phyloP scores from a whole-genome alignment of 805 yeast genomes.

The Starmerella bacillaris region DNA sequence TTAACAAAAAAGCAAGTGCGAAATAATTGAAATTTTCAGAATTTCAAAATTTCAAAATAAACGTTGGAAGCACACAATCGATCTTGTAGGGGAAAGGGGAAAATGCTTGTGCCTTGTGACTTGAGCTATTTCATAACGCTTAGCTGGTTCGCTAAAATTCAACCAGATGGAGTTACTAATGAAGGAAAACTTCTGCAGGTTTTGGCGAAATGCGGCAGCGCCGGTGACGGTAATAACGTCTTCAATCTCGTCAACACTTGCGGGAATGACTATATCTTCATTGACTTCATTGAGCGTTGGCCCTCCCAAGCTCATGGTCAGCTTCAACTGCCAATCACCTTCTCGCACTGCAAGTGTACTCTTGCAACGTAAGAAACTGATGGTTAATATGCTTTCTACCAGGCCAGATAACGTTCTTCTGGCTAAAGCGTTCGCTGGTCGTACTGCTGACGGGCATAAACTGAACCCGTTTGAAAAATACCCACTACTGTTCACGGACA shows the following conservation, averaged over 20 bases:
- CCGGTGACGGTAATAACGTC: constrained; percentile 46
- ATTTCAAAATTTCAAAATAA: not conserved
- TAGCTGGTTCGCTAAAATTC: too few relatives aligned
- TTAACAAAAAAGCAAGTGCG: not conserved
- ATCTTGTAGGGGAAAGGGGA: not conserved
- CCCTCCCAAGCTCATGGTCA: constrained; percentile 54
- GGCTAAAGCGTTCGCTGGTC: constrained; percentile 48
- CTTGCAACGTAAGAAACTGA: constrained; percentile 35
- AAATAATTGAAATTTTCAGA: not conserved
- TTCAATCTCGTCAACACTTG: constrained; percentile 26
- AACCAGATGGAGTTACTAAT: constrained; percentile 1
- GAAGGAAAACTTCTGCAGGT: constrained; percentile 6
- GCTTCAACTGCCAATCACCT: constrained; percentile 75
- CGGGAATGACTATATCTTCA: constrained; percentile 73
- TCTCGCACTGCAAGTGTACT: constrained; percentile 57
- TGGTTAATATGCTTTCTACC: constrained; percentile 62
- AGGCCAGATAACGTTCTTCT: constrained; percentile 34
- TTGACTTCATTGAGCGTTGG: constrained; percentile 63
- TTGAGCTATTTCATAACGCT: not conserved
- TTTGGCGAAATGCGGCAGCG: constrained; percentile 29
- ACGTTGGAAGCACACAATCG: not conserved
- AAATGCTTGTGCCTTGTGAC: not conserved
- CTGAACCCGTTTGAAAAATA: constrained; percentile 22
- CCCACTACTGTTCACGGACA: constrained; percentile 12
- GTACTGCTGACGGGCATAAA: constrained; percentile 25